These are phyloP conservation scores for Kodamaea kakaduensis DNA, from an alignment of 805 yeast species.

Conservation along the genomic window DNA sequence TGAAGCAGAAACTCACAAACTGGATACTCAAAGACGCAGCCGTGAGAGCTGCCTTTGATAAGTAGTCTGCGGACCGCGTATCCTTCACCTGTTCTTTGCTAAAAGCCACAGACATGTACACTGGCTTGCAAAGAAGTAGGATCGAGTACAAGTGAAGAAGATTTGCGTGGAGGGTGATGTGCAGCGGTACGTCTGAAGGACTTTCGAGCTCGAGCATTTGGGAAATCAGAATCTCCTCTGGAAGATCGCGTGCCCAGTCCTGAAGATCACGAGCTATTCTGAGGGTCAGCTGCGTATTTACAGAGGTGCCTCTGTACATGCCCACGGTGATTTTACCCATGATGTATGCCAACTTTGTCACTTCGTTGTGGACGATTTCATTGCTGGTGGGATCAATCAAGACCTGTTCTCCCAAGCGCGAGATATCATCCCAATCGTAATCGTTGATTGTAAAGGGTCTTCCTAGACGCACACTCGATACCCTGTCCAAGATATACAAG, in stretches of 20 bases:
- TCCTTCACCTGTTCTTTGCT: constrained; percentile 5
- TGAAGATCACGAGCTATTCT: constrained; percentile 6
- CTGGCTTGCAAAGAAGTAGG: constrained; percentile 7
- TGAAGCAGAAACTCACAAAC: constrained; percentile 15
- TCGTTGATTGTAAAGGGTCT: constrained; percentile 9
- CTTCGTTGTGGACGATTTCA: constrained; percentile 6
- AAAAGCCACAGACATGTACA: constrained; percentile 5
- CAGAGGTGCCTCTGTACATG: constrained; percentile 4
- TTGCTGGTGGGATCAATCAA: background rate
- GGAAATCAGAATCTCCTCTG: background rate
- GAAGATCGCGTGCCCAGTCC: constrained; percentile 5
- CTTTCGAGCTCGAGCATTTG: background rate
- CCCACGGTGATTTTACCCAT: constrained; percentile 7
- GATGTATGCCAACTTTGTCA: constrained; percentile 3
- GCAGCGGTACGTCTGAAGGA: background rate
- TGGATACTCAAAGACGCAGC: constrained; percentile 16
- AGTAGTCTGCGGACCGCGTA: constrained; percentile 4
- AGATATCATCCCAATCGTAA: constrained; percentile 11
- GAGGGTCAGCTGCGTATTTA: background rate
- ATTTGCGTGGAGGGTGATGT: constrained; percentile 3
- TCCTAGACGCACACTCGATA: constrained; percentile 4
- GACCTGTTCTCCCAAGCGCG: background rate
- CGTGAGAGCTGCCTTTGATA: constrained; percentile 15
- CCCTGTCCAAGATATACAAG: constrained; percentile 8
- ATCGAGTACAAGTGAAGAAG: constrained; percentile 9